Percentiles rank a stretch among this genome's conserved stretches.
Evolutionary conservation across 352 stramenopile genomes (phyloP).

Genomic region (Blastocystis sp.): DNA sequence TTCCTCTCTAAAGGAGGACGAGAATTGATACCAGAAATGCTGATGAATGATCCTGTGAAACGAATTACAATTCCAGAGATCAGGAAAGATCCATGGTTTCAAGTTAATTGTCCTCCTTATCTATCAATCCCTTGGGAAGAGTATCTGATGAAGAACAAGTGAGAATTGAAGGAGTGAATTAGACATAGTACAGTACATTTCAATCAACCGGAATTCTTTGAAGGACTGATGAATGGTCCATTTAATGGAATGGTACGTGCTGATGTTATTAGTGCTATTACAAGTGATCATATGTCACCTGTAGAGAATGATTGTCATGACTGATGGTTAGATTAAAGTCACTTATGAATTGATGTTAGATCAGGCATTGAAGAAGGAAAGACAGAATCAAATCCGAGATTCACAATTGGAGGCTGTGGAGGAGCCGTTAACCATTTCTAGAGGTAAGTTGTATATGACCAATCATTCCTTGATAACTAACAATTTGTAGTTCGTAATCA

Average conservation of each 20-base stretch:
- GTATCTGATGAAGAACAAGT: constrained; percentile 23
- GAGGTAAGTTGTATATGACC: neutral
- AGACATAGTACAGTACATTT: neutral
- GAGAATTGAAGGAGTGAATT: neutral
- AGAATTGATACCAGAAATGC: constrained; percentile 93
- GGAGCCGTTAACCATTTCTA: neutral
- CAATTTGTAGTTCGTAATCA: neutral
- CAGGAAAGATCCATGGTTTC: constrained; percentile 92
- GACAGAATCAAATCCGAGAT: constrained; percentile 52
- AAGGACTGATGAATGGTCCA: constrained; percentile 57
- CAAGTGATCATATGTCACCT: neutral
- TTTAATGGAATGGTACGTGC: constrained; percentile 59
- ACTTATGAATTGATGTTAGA: constrained; percentile 65
- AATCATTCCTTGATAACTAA: no score
- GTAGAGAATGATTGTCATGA: neutral
- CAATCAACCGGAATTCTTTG: constrained; percentile 59
- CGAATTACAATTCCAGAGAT: constrained; percentile 96
- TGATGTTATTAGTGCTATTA: constrained; percentile 59
- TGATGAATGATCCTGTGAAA: constrained; percentile 98
- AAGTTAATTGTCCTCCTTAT: constrained; percentile 92
- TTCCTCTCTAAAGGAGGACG: constrained; percentile 88
- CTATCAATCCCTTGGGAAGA: constrained; percentile 74
- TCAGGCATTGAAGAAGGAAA: constrained; percentile 61
- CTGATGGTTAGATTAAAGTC: constrained; percentile 62
- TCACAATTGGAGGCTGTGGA: neutral